phyloP scores from a whole-genome alignment of 306 rosid genomes.

The Morella rubra region DNA sequence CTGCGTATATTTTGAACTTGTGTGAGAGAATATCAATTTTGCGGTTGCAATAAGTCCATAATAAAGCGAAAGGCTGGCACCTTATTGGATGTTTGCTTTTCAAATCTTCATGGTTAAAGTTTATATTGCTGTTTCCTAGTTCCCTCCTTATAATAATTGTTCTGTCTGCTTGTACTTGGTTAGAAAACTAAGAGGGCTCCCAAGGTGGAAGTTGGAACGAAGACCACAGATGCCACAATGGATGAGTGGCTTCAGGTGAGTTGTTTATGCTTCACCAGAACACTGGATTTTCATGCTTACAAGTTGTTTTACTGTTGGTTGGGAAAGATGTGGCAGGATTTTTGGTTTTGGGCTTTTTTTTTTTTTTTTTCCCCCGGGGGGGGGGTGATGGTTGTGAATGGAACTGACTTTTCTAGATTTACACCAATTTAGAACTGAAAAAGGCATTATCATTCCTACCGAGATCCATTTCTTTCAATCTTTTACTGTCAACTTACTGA shows the following conservation, averaged over 20 bases:
- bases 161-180: constrained; percentile 21
- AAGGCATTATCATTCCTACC: not conserved
- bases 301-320: not conserved
- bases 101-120: not conserved
- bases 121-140: not conserved
- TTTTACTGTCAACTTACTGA: not conserved
- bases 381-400: too few relatives aligned
- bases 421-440: not conserved
- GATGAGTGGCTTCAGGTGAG: constrained; percentile 97
- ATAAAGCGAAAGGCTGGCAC: not conserved
- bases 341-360: too few relatives aligned
- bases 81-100: not conserved
- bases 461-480: not conserved
- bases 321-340: not conserved
- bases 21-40: not conserved
- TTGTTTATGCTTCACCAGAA: constrained; percentile 11
- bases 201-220: constrained; percentile 94
- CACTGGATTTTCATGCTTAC: not conserved
- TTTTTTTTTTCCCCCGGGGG: not conserved
- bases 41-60: not conserved
- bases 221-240: constrained; percentile 61
- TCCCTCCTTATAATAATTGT: constrained; percentile 13
- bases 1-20: not conserved
- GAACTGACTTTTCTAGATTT: not conserved
- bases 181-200: constrained; percentile 91